Conservation (phyloP, 768 basidiomycete genomes). For the Kwoniella bestiolae region DNA sequence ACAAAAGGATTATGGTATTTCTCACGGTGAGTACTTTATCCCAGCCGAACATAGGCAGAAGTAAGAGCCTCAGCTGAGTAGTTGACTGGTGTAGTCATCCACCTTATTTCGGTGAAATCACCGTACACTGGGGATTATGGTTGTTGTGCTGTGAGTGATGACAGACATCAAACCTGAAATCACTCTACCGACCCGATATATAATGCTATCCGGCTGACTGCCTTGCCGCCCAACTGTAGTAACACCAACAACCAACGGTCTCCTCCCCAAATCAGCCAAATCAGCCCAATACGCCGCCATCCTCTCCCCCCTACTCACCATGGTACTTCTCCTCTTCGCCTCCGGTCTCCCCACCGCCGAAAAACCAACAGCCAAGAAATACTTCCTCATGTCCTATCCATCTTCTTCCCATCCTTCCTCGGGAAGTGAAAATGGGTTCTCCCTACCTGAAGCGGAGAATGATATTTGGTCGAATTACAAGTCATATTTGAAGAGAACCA, state of each 20-base stretch:
- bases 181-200: neutral
- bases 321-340: slow-evolving; percentile 65
- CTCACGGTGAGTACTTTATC: slow-evolving; percentile 30
- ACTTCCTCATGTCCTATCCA: slow-evolving; percentile 63
- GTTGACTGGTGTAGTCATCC: slow-evolving; percentile 65
- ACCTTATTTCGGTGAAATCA: slow-evolving; percentile 73
- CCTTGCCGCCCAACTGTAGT: slow-evolving; percentile 56
- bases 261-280: slow-evolving; percentile 59
- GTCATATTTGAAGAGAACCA: slow-evolving; percentile 65
- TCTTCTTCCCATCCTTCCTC: slow-evolving; percentile 13
- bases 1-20: slow-evolving; percentile 56
- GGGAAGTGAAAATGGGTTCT: neutral
- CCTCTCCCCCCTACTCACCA: slow-evolving; percentile 69
- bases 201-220: slow-evolving; percentile 64
- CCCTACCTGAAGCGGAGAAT: slow-evolving; percentile 17
- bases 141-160: slow-evolving; percentile 40
- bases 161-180: too few relatives aligned
- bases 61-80: slow-evolving; percentile 57
- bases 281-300: slow-evolving; percentile 68
- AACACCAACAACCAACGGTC: slow-evolving; percentile 65
- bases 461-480: slow-evolving; percentile 60
- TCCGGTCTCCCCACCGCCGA: slow-evolving; percentile 74
- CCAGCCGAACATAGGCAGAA: neutral
- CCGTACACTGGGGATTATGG: slow-evolving; percentile 48
- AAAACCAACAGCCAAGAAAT: slow-evolving; percentile 68